Evolutionary conservation across 2,329 filamentous ascomycete species (phyloP), one percentile per base, ranked within the genome.

Genomic region (Nemania sp.): DNA sequence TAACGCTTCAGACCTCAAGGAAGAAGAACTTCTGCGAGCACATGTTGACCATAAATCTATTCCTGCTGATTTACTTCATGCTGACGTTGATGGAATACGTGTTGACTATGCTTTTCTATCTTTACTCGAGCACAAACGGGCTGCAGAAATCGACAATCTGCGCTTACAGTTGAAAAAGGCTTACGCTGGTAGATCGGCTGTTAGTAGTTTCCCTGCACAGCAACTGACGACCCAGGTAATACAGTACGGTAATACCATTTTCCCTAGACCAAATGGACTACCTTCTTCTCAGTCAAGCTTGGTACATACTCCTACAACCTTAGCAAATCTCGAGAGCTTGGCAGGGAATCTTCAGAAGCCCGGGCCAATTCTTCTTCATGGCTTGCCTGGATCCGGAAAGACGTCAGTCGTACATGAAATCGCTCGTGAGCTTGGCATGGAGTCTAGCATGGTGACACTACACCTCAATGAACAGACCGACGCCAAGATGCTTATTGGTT

Each of bases 381-480:
- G 96, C 1, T 83, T 93, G 15, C 88, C 95, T 7, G 95, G 97
- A 22, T 92, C 92, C 35, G 96, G 96, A 58, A 99, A 99, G 83
- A 98, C 96, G 0, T 90, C 93, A 0, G 81, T 97, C 22, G 88
- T 97, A 15, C 92, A 93, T 71, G 91, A 98, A 77, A 87, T 95
- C 68, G 94, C 95, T 26, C 88, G 88, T 74, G 88, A 91, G 73
- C 87, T 98, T 63, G 92, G 92, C 69, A 93, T 93, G 80, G 88
- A 92, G 24, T 87, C 90, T 5, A 89, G 88, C 67, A 94, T 99
- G 89, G 92, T 99, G 60, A 98, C 95, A 3, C 85, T 99, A 32
- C 95, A 99, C 80, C 84, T 99, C 38, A 99, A 99, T 77, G 96
- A 98, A 80, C 97, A 99, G 80, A 98, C 94, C 2, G 96, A 99